These are phyloP conservation scores for Diaporthe citriasiana DNA, from an alignment of 2,329 filamentous ascomycete genomes.

Conservation along the genomic window DNA sequence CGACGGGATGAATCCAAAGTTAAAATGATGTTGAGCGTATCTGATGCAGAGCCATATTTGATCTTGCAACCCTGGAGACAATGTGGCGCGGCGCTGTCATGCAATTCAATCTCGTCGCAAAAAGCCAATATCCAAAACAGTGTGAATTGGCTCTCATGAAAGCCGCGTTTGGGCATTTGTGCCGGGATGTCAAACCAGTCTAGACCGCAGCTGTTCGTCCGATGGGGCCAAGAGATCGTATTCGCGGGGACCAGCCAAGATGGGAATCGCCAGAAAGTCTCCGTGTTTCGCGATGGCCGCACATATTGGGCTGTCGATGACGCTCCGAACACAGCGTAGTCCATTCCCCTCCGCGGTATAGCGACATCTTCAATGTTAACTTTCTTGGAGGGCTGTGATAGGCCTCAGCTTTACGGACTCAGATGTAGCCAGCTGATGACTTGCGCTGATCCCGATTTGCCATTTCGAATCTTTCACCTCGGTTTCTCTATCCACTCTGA, in stretches of 20 bases:
- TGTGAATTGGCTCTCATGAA: neutral
- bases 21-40: neutral
- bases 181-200: constrained; percentile 11
- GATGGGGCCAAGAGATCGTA: constrained; percentile 13
- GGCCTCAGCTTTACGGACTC: neutral
- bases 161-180: neutral
- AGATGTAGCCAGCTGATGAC: neutral
- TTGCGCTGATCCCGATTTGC: neutral
- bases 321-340: neutral
- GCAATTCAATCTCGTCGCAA: neutral
- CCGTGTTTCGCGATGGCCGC: constrained; percentile 18
- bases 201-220: constrained; percentile 20
- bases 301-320: neutral
- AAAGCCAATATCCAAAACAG: neutral
- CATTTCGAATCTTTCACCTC: neutral
- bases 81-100: constrained; percentile 7
- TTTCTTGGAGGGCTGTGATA: too few species aligned
- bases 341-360: neutral
- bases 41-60: constrained; percentile 6
- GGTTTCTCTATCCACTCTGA: neutral
- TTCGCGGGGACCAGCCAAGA: constrained; percentile 23
- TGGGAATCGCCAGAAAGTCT: constrained; percentile 15
- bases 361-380: neutral
- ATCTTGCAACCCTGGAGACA: constrained; percentile 11
- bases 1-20: constrained; percentile 11